phyloP scores from a whole-genome alignment of 2,329 filamentous ascomycete genomes.

The Apiospora kogelbergensis region DNA sequence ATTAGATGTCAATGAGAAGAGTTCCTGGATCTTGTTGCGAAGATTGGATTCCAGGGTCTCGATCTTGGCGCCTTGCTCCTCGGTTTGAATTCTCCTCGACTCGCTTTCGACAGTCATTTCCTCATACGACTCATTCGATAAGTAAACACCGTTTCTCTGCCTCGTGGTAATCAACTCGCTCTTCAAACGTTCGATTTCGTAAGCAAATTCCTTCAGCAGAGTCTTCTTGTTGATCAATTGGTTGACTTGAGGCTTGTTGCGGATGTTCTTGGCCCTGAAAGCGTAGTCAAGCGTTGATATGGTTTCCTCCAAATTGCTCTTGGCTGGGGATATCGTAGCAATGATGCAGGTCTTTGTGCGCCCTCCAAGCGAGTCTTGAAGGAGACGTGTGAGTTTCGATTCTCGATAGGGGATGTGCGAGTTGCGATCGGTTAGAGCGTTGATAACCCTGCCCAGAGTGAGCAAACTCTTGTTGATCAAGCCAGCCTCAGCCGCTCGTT shows the following conservation, averaged over 20 bases:
- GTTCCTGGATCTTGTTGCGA: slow-evolving; percentile 89
- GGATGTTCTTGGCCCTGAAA: slow-evolving; percentile 96
- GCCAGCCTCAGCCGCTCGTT: slow-evolving; percentile 91
- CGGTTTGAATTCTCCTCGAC: slow-evolving; percentile 83
- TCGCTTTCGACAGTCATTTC: slow-evolving; percentile 91
- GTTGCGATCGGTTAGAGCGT: slow-evolving; percentile 82
- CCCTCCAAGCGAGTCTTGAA: slow-evolving; percentile 95
- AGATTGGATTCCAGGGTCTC: slow-evolving; percentile 89
- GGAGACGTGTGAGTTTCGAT: slow-evolving; percentile 89
- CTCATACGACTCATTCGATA: slow-evolving; percentile 86
- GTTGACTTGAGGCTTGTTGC: slow-evolving; percentile 96
- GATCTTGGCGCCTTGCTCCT: slow-evolving; percentile 90
- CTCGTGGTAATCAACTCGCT: slow-evolving; percentile 89
- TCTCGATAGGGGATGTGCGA: slow-evolving; percentile 91
- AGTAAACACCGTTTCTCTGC: slow-evolving; percentile 91
- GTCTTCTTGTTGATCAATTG: slow-evolving; percentile 92
- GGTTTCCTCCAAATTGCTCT: slow-evolving; percentile 94
- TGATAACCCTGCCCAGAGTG: slow-evolving; percentile 94
- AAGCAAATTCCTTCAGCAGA: slow-evolving; percentile 82
- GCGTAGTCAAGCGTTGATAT: slow-evolving; percentile 98
- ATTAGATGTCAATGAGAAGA: slow-evolving; percentile 81
- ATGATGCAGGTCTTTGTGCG: slow-evolving; percentile 99
- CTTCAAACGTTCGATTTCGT: slow-evolving; percentile 92
- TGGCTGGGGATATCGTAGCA: slow-evolving; percentile 90
- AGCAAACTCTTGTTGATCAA: slow-evolving; percentile 97